Base-by-base conservation (phyloP, 495 filamentous ascomycete species). In the Tuber calosporum region DNA sequence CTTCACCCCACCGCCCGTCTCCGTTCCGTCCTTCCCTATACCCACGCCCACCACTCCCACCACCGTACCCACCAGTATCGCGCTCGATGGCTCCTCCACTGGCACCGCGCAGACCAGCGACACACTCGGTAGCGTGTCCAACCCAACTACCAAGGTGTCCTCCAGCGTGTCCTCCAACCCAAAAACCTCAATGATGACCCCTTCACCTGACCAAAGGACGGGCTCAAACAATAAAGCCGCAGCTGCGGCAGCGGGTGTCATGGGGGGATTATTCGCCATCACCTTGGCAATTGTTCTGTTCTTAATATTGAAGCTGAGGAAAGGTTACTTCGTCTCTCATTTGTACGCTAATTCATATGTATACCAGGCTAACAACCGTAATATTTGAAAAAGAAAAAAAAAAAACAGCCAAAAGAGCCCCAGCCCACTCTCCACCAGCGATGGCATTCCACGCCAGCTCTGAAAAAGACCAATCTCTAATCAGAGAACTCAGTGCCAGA, bases 261-360 rank as follows among this genome's bases (percentile, higher is more conserved):
- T 72, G 20, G 70, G 37, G 30, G 53, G 11, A 6, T 42, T 72
- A 38, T 69, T 72, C 34, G 8, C 20, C 17, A 6, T 72, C 70
- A 48, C 70, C 3, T 66, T 72, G 9, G 70, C 4, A 1, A 66
- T 26, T 38, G 40, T 72, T 4, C 30, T 72, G 36, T 36, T 69
- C 58, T 19, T 72, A 36, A 20, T 72, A 39, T 39, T 69, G n/a
- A 39, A 42, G 34, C 67, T 20, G 34, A n/a, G 67, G 19, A 69
- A 39, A 26, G 11, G 67, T 42, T 39, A 39, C 67, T 13, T 39
- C 67, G 45, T 17, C 13, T 22, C 67, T 69, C 67, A 39, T 69
- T 1, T 26, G 1, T 45, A 6, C 0, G 17, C 67, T 4, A 22
- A 6, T n/a, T 26, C 22, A 15, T 42, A 13, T 15, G 11, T 17